phyloP scores from a whole-genome alignment of 805 yeast genomes.

The Metschnikowia colocasiae region DNA sequence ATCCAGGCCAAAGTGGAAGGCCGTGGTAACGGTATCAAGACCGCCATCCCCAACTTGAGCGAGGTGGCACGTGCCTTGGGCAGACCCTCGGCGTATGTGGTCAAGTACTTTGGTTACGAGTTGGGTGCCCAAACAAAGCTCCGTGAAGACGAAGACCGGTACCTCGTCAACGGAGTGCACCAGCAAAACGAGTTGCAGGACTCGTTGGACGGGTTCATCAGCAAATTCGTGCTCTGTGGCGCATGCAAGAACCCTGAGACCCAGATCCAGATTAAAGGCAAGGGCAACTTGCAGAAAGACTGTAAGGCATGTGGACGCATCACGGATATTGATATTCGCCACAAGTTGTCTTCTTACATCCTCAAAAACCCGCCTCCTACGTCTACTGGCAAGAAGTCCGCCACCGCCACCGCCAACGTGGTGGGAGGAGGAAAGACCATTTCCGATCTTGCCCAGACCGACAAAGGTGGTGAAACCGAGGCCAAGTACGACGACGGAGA shows the following conservation, averaged over 20 bases:
- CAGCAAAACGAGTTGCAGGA: constrained; percentile 90
- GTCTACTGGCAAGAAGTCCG: constrained; percentile 71
- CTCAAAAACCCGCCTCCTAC: constrained; percentile 81
- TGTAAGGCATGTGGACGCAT: constrained; percentile 98
- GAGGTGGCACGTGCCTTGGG: constrained; percentile 94
- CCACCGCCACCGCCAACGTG: constrained; percentile 85
- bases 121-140: constrained; percentile 93
- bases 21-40: constrained; percentile 98
- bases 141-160: constrained; percentile 78
- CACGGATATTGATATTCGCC: constrained; percentile 78
- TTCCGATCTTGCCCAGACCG: constrained; percentile 66
- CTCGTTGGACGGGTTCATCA: constrained; percentile 88
- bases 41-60: constrained; percentile 82
- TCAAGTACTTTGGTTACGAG: constrained; percentile 94
- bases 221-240: constrained; percentile 88
- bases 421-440: constrained; percentile 84
- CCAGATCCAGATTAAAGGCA: constrained; percentile 75
- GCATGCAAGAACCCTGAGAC: constrained; percentile 98
- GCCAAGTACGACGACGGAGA: constrained; percentile 57
- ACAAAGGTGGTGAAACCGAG: constrained; percentile 32
- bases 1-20: constrained; percentile 97
- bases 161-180: constrained; percentile 91
- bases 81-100: constrained; percentile 87
- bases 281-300: constrained; percentile 76
- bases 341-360: constrained; percentile 81